Evolutionary conservation across 2,329 filamentous ascomycete species (phyloP).

Genomic region (Aspergillus neoniger): DNA sequence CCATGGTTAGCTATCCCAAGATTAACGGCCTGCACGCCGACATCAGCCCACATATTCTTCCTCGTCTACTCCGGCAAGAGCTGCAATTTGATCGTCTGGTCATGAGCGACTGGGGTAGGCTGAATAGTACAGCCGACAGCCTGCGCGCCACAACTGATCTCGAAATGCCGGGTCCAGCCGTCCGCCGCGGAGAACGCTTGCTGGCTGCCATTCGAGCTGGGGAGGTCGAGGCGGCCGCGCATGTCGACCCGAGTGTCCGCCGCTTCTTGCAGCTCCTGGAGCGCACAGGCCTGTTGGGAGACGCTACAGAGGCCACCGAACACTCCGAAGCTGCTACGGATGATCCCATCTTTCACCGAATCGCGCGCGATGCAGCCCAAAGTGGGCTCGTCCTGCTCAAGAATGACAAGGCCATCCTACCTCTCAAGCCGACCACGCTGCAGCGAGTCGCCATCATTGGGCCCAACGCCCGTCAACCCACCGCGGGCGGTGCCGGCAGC

Average conservation of each 20-base stretch:
- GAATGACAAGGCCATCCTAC: conserved; percentile 6
- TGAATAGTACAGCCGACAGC: not conserved
- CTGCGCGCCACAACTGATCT: not conserved
- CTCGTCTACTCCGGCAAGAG: not conserved
- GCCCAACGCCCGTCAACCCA: conserved; percentile 4
- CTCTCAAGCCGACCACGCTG: not conserved
- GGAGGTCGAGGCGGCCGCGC: not conserved
- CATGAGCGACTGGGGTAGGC: not conserved
- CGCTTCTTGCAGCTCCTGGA: too few relatives aligned
- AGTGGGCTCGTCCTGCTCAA: not conserved
- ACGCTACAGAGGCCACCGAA: too few relatives aligned
- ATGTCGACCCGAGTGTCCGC: not conserved
- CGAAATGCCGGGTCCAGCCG: conserved; percentile 4
- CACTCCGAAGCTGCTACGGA: too few relatives aligned
- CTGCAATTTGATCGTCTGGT: not conserved
- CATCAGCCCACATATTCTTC: not conserved
- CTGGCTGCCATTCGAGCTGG: not conserved
- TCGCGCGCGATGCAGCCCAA: too few relatives aligned
- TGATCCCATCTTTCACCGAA: too few relatives aligned
- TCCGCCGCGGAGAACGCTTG: not conserved
- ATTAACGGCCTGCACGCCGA: conserved; percentile 2
- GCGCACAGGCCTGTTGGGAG: too few relatives aligned
- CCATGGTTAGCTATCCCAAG: conserved; percentile 16
- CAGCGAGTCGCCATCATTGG: conserved; percentile 10
- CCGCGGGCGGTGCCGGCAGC: conserved; percentile 9